Evolutionary conservation across 1,284 basidiomycete genomes (phyloP), one percentile per base, ranked within the genome.

Genomic region (Coniferiporia weirii): DNA sequence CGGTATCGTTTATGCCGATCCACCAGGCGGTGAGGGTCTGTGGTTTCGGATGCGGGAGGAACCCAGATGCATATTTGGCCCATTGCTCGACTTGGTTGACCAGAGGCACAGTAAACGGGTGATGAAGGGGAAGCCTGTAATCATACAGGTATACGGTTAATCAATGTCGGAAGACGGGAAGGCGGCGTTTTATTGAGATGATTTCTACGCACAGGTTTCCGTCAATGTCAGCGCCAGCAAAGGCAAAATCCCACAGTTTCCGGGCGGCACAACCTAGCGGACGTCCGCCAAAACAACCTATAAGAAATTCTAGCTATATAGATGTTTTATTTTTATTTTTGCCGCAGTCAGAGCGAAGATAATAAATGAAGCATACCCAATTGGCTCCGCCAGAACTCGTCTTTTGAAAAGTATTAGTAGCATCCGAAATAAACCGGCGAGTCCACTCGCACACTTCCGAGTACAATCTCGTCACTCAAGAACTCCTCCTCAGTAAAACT

Each of bases 1-100:
- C 78, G 0, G 80, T 81, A 64, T 82, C 81, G 66, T 82, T 82
- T 54, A 82, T 82, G 4, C 81, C 81, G 59, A 82, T 82, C 79
- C 79, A 83, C 80, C 80, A 83, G 1, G 74, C 72, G 3, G 78
- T 77, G 36, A 82, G 65, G 0, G 80, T 80, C 58, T 76, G 66
- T 32, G 64, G 68, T 0, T 66, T 51, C 6, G 76, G 76, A 64
- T 78, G 77, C 2, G 80, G 77, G 7, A 82, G 66, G 20, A 79
- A 68, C 32, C 71, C 64, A 3, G 77, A 72, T 0, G 76, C 80
- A 63, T 73, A 79, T 4, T 66, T 64, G 7, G 66, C 68, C 77
- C 77, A 82, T 66, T 82, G 79, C 22, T 72, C 70, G 12, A 82
- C 80, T 63, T 81, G 74, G 52, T 79, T 74, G n/a, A 79, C 74